Evolutionary conservation across 2,329 filamentous ascomycete genomes (phyloP), one percentile per base, ranked within the genome.

Genomic region (Fusarium tjaetaba): DNA sequence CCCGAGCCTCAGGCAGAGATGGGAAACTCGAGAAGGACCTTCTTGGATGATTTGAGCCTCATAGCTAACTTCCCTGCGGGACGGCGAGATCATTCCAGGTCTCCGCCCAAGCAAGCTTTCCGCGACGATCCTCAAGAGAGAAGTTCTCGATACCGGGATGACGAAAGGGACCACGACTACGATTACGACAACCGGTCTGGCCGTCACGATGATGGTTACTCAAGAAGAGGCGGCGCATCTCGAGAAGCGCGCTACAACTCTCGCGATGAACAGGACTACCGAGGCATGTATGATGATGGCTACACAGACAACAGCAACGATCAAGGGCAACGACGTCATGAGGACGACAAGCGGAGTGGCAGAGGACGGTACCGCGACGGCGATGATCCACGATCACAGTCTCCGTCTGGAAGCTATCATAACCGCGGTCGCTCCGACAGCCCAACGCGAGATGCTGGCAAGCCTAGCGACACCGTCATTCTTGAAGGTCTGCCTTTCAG

Each of bases 401-500:
- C 80, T 13, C 78, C 76, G 5, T 75, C 78, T 34, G 69, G 70
- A 52, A 74, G 77, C 30, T 71, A 76, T 42, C 71, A 76, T 43
- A 79, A 79, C 59, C 74, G 80, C 45, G 82, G 80, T 64, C 78
- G 78, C 15, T 84, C 82, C 34, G 77, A 74, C 32, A 84, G 81
- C 64, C 82, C 79, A 39, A 79, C 72, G 39, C 80, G 79, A 55
- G 82, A 84, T 52, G 82, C 83, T 34, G 84, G 84, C 55, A 77
- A 75, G 65, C 86, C 86, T 38, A 87, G 83, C 71, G 84, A 87
- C 70, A 88, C 86, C 39, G 82, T 90, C 58, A 88, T 90, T 60
- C 81, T 90, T 48, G 88, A 90, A 76, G 87, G 87, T 61, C 75
- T 90, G 62, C 86, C 87, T 38, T 78, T 81, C 65, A 84, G 84